Evolutionary conservation across 2,329 filamentous ascomycete genomes (phyloP).

Genomic region (Diaporthe humulicola): DNA sequence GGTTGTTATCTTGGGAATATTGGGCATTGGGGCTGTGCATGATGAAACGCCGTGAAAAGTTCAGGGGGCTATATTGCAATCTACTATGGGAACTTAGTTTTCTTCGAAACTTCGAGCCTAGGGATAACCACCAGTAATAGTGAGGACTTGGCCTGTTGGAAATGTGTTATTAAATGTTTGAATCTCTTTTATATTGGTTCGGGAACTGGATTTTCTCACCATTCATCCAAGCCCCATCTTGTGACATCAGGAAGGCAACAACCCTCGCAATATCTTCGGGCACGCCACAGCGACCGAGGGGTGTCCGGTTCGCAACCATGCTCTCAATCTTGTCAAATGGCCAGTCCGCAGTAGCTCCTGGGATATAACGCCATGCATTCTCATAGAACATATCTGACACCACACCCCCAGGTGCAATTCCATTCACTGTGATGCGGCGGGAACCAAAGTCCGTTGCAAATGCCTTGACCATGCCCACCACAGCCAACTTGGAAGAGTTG

Average conservation of each 20-base stretch:
- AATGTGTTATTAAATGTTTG: neutral
- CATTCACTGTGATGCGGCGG: constrained; percentile 10
- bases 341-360: neutral
- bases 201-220: neutral
- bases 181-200: neutral
- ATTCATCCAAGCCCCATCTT: neutral
- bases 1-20: neutral
- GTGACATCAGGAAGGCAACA: neutral
- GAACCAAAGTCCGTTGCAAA: constrained; percentile 10
- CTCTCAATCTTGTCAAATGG: neutral
- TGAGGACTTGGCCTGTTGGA: neutral
- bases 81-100: no score
- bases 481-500: constrained; percentile 10
- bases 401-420: neutral
- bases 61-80: no score
- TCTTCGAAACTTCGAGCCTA: neutral
- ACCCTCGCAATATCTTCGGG: constrained; percentile 8
- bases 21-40: neutral
- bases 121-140: neutral
- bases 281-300: constrained; percentile 2
- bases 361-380: constrained; percentile 1
- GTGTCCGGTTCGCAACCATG: neutral
- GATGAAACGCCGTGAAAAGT: no score
- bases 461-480: constrained; percentile 7
- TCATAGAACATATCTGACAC: constrained; percentile 7